Evolutionary conservation across 2,329 filamentous ascomycete genomes (phyloP).

Genomic region (Passalora sequoiae): DNA sequence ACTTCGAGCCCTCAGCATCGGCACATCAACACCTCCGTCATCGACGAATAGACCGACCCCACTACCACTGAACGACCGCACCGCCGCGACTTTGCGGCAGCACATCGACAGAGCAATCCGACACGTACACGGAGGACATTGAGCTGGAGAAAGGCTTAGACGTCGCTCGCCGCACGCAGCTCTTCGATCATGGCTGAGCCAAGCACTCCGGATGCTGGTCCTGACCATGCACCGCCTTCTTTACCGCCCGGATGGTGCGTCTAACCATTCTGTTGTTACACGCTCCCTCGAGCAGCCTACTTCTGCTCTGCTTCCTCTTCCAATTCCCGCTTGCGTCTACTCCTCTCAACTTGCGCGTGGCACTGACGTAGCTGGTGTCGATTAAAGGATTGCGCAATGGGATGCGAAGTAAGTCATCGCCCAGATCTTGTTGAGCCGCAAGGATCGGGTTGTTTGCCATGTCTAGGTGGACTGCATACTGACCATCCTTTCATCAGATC

Average conservation of each 20-base stretch:
- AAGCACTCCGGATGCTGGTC: conserved; percentile 35
- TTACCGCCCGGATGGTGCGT: conserved; percentile 39
- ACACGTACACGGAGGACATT: neutral
- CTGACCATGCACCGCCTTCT: conserved; percentile 35
- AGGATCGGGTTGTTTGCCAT: neutral
- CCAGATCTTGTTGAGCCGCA: neutral
- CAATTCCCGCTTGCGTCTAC: conserved; percentile 10
- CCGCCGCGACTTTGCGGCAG: neutral
- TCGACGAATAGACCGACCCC: too few species aligned
- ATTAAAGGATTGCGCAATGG: conserved; percentile 39
- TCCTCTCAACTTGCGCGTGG: conserved; percentile 24
- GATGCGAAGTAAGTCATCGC: conserved; percentile 35
- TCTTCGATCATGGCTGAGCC: conserved; percentile 29
- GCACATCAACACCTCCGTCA: neutral
- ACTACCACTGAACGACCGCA: neutral
- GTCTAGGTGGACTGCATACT: conserved; percentile 5
- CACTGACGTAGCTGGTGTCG: conserved; percentile 31
- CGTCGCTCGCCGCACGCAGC: neutral
- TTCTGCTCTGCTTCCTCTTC: conserved; percentile 8
- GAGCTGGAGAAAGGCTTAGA: neutral
- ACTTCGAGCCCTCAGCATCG: neutral
- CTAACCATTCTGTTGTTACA: conserved; percentile 12
- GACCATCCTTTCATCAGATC: conserved; percentile 28
- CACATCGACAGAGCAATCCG: neutral
- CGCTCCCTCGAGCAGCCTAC: conserved; percentile 8